Evolutionary conservation across 441 rosid species (phyloP), one percentile per base, ranked within the genome.

Genomic region (Hypseocharis bilobata): DNA sequence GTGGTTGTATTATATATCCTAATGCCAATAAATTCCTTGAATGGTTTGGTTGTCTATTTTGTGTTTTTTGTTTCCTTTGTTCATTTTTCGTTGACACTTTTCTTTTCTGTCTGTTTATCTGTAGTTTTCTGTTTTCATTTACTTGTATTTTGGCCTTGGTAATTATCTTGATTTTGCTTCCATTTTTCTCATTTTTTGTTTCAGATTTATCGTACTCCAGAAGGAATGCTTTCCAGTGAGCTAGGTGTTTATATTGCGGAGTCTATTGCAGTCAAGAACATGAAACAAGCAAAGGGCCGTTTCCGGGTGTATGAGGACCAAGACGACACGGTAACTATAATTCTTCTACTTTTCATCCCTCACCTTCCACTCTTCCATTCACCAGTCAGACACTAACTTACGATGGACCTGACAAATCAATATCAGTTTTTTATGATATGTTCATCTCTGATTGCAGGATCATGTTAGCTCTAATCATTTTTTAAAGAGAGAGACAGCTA

Each of bases 171-270:
- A 22, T 23, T 38, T 30, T 59, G 19, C 8, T 3, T 26, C 26
- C 27, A 25, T 60, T 64, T 42, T 30, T 6, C 45, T n/a, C n/a
- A n/a, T n/a, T n/a, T 72, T 44, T 60, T 78, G 49, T 68, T 67
- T 72, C 67, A 94, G 97, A 84, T 94, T 74, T 94, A 87, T 60
- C 82, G 60, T 59, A 91, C 98, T 54, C 96, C 98, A 65, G 96
- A 88, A 70, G 96, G 98, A 67, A 82, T 85, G 80, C 96, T 94
- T 70, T 88, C 89, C 52, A 89, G 79, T 70, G 98, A 89, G 79
- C 88, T 74, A 84, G 99, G 97, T 67, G 77, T 94, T 51, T 94
- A 94, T 82, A 82, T 94, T 79, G 88, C 98, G 40, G 95, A 91
- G 66, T 78, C 89, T 62, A 74, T 86, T 75, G 75, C 85, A 71